Conservation (phyloP, 495 filamentous ascomycete genomes). For the Geopyxis carbonaria region DNA sequence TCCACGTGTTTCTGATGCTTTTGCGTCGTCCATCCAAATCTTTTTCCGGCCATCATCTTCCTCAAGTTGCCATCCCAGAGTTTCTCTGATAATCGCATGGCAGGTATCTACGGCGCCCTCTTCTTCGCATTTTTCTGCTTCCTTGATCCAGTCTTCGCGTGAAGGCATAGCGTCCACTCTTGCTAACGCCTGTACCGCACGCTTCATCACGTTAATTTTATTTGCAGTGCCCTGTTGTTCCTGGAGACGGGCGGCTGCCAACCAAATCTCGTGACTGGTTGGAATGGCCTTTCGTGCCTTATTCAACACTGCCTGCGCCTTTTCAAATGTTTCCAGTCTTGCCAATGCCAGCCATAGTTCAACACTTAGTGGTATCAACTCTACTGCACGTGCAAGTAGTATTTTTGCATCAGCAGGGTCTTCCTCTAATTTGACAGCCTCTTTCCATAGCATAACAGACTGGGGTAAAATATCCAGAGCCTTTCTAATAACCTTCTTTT, state of each 20-base stretch:
- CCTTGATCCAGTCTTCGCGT: slow-evolving; percentile 88
- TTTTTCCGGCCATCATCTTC: slow-evolving; percentile 95
- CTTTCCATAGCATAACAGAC: slow-evolving; percentile 90
- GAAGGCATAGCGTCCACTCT: slow-evolving; percentile 90
- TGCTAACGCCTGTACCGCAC: slow-evolving; percentile 75
- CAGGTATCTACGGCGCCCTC: slow-evolving; percentile 80
- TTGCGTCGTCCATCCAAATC: slow-evolving; percentile 86
- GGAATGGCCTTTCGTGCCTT: slow-evolving; percentile 85
- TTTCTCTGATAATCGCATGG: slow-evolving; percentile 74
- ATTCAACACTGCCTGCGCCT: slow-evolving; percentile 87
- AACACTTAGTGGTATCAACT: slow-evolving; percentile 80
- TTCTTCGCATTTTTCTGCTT: slow-evolving; percentile 87
- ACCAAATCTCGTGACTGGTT: slow-evolving; percentile 87
- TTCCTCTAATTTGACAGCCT: slow-evolving; percentile 89
- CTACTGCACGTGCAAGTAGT: slow-evolving; percentile 78
- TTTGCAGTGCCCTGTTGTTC: slow-evolving; percentile 65
- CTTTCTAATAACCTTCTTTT: slow-evolving; percentile 77
- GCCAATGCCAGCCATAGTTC: slow-evolving; percentile 92
- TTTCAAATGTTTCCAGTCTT: slow-evolving; percentile 69
- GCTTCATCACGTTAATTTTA: slow-evolving; percentile 82
- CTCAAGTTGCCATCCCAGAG: slow-evolving; percentile 80
- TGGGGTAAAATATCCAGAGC: slow-evolving; percentile 79
- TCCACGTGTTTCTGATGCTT: slow-evolving; percentile 54
- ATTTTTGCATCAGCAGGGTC: slow-evolving; percentile 70
- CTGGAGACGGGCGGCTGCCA: slow-evolving; percentile 78